Percentiles rank a stretch among this genome's conserved stretches.
These are phyloP conservation scores for Boletus sp. DNA, from an alignment of 768 basidiomycete species.

Conservation along the genomic window DNA sequence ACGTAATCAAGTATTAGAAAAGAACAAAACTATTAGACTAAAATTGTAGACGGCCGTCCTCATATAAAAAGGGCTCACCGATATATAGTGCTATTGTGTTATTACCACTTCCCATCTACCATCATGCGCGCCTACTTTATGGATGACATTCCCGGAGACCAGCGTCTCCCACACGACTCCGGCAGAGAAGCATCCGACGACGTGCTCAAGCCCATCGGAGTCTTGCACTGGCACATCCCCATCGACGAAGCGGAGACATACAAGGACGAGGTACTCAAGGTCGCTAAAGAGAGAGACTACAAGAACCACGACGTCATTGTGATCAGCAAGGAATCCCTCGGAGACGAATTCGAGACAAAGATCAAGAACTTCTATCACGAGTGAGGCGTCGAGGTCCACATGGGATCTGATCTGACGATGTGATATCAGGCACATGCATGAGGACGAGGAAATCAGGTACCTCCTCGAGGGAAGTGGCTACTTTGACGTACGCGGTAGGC, in stretches of 20 bases:
- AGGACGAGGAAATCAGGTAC: slow-evolving; percentile 93
- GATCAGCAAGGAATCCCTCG: slow-evolving; percentile 72
- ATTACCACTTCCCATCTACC: neutral
- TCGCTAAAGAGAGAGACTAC: slow-evolving; percentile 72
- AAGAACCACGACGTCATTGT: slow-evolving; percentile 81
- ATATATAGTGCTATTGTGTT: too few relatives aligned
- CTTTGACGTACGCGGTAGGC: slow-evolving; percentile 83
- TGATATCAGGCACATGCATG: slow-evolving; percentile 76
- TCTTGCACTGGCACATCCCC: slow-evolving; percentile 67
- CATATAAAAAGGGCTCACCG: too few relatives aligned
- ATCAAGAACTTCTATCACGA: slow-evolving; percentile 82
- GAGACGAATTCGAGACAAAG: slow-evolving; percentile 77
- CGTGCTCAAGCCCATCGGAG: slow-evolving; percentile 55
- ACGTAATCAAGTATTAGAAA: too few relatives aligned
- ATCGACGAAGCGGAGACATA: slow-evolving; percentile 48
- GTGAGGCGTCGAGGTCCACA: slow-evolving; percentile 33
- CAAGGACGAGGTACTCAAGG: slow-evolving; percentile 51
- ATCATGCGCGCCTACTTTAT: slow-evolving; percentile 71
- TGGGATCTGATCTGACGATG: neutral
- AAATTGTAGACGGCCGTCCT: too few relatives aligned
- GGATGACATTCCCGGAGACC: slow-evolving; percentile 75
- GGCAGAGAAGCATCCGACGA: slow-evolving; percentile 47
- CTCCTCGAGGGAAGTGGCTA: slow-evolving; percentile 80
- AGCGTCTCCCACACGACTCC: slow-evolving; percentile 76
- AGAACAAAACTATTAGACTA: too few relatives aligned